Evolutionary conservation across 1,139 yeast genomes (phyloP).

Genomic region (Magnusiomyces tetraspermus): DNA sequence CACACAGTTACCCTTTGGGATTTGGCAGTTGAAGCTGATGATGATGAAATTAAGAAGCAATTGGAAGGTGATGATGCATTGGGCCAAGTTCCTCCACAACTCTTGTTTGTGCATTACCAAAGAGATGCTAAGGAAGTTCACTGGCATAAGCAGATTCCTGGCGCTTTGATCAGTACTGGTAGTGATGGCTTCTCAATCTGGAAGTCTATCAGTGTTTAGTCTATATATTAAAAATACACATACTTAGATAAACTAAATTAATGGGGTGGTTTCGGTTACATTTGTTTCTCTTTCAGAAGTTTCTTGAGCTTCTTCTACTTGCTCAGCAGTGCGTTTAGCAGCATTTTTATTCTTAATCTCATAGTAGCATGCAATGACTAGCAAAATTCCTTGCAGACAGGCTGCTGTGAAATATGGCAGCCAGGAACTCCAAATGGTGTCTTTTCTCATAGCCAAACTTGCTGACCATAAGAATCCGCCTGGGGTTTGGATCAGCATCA

Average conservation of each 20-base stretch:
- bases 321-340: constrained; percentile 11
- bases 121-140: constrained; percentile 93
- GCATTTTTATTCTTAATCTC: constrained; percentile 20
- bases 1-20: constrained; percentile 97
- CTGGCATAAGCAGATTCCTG: constrained; percentile 97
- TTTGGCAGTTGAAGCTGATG: constrained; percentile 93
- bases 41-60: constrained; percentile 82
- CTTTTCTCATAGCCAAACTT: constrained; percentile 59
- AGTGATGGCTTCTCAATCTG: constrained; percentile 90
- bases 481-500: constrained; percentile 85
- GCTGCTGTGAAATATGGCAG: constrained; percentile 71
- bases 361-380: constrained; percentile 44
- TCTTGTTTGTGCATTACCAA: constrained; percentile 97
- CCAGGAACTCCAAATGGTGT: constrained; percentile 85
- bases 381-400: constrained; percentile 47
- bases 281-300: constrained; percentile 9
- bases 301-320: background rate
- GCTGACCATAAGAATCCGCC: constrained; percentile 78
- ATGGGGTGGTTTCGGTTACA: no score
- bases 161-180: constrained; percentile 89
- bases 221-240: background rate
- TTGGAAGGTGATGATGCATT: constrained; percentile 43
- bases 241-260: background rate
- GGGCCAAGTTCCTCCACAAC: constrained; percentile 89
- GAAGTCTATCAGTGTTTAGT: constrained; percentile 88